phyloP scores from a whole-genome alignment of 163 green algal species.

The Prototheca cutis region DNA sequence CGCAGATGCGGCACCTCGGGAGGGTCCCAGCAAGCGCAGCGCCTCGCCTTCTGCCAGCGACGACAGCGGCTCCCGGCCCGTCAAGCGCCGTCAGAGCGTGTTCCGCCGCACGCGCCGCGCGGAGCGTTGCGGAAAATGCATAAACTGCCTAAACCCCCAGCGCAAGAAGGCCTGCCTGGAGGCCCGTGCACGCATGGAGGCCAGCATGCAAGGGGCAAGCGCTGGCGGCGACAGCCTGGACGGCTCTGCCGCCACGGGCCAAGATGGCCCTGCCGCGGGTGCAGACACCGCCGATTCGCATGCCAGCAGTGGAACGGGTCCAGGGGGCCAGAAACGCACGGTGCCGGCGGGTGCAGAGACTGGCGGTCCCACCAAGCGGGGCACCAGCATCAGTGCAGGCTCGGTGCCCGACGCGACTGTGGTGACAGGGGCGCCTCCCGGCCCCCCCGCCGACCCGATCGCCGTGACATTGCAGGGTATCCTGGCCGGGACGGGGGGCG shows the following conservation, averaged over 20 bases:
- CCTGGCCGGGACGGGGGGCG: constrained; percentile 12
- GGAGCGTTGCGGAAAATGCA: constrained; percentile 10
- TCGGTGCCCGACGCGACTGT: no score
- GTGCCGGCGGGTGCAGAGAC: no score
- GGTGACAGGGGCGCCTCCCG: no score
- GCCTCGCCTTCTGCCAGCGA: background rate
- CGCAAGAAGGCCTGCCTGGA: constrained; percentile 22
- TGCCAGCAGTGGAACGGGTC: no score
- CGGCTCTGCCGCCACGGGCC: background rate
- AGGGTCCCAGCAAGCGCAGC: no score
- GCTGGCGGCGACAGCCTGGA: background rate
- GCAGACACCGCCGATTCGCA: no score
- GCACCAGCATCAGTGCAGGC: no score
- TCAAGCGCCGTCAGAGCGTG: background rate
- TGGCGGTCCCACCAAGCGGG: no score
- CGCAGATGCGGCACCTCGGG: no score
- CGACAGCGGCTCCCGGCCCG: background rate
- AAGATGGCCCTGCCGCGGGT: no score
- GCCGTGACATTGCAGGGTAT: constrained; percentile 8
- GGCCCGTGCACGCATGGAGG: background rate
- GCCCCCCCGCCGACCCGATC: constrained; percentile 14
- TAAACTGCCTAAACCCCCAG: constrained; percentile 31
- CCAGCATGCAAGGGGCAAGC: background rate
- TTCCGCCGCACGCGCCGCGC: background rate
- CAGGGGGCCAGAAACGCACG: no score